Evolutionary conservation across 2,329 filamentous ascomycete genomes (phyloP), one percentile per base, ranked within the genome.

Genomic region (Sporothrix pseudoabietina): DNA sequence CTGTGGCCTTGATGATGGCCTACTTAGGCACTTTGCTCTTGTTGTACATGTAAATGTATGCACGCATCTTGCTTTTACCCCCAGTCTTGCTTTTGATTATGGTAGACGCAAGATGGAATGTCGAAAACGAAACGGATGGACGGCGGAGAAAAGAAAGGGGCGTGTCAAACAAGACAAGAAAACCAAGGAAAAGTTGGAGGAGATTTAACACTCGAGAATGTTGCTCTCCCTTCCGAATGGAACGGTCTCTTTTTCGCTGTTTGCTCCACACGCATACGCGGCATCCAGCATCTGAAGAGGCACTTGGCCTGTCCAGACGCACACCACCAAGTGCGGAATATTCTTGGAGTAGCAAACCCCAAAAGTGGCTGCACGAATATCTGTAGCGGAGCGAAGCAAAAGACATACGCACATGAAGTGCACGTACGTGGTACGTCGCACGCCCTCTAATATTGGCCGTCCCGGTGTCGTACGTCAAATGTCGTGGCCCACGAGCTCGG

Each of bases 261-360:
- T 68, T 68, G 22, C 65, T 68, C 65, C 65, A 68, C 65, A 68
- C 16, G 65, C 65, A 52, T 52, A 68, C 44, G 65, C 65, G 65
- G 41, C 65, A 68, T 68, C 65, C 35, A 68, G 35, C 52, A 19
- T 68, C 65, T 49, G 22, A 30, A 19, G n/a, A 30, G n/a, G 61
- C n/a, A 14, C 35, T 26, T 65, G 3, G 16, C 5, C 32, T 61
- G 19, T 32, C n/a, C 22, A 8, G 10, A 47, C 22, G n/a, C n/a
- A n/a, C 35, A 30, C 16, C 16, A 47, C 39, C 2, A 47, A 26
- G 39, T 16, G 22, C 39, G 61, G 57, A 47, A 47, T 26, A 65
- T 9, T 12, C 8, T 4, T 22, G 8, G 35, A 5, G 10, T 41
- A 16, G 22, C 39, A 41, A 30, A 12, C 57, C 8, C 57, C 57